phyloP scores from a whole-genome alignment of 1,284 basidiomycete species.

The Thelephora terrestris region DNA sequence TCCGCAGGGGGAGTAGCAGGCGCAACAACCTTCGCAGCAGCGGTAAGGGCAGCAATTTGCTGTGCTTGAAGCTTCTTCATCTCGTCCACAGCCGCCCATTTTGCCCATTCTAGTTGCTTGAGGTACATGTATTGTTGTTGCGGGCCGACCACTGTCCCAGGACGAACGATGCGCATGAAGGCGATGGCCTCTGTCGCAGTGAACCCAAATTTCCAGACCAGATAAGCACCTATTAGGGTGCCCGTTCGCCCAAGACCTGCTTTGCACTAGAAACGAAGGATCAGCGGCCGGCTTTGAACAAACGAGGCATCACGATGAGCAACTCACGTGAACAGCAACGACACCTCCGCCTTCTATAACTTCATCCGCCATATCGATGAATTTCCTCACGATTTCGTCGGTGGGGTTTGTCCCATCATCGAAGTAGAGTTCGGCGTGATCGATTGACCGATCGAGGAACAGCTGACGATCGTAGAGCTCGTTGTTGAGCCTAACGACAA shows the following conservation, averaged over 20 bases:
- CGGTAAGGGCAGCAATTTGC: conserved; percentile 16
- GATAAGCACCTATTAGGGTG: conserved; percentile 92
- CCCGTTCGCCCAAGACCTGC: conserved; percentile 90
- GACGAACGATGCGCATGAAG: conserved; percentile 96
- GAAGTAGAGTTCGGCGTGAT: conserved; percentile 90
- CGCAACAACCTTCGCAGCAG: conserved; percentile 43
- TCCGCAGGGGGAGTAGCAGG: conserved; percentile 78
- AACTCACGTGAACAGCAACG: conserved; percentile 79
- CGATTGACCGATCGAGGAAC: conserved; percentile 82
- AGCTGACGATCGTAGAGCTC: conserved; percentile 83
- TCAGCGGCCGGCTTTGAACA: conserved; percentile 13
- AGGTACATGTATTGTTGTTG: conserved; percentile 95
- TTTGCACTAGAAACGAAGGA: conserved; percentile 58
- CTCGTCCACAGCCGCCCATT: conserved; percentile 84
- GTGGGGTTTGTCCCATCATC: conserved; percentile 98
- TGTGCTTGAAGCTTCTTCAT: conserved; percentile 41
- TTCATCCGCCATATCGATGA: conserved; percentile 78
- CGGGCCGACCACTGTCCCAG: conserved; percentile 91
- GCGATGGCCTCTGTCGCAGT: conserved; percentile 96
- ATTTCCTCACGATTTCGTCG: conserved; percentile 87
- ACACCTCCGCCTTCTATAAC: conserved; percentile 71
- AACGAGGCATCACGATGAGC: conserved; percentile 10
- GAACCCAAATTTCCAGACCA: conserved; percentile 99
- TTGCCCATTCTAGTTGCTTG: conserved; percentile 89
- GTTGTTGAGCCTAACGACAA: conserved; percentile 95